Percentiles rank a stretch among this genome's conserved stretches.
Conservation (phyloP, 768 basidiomycete species). For the Leccinellum albellum region DNA sequence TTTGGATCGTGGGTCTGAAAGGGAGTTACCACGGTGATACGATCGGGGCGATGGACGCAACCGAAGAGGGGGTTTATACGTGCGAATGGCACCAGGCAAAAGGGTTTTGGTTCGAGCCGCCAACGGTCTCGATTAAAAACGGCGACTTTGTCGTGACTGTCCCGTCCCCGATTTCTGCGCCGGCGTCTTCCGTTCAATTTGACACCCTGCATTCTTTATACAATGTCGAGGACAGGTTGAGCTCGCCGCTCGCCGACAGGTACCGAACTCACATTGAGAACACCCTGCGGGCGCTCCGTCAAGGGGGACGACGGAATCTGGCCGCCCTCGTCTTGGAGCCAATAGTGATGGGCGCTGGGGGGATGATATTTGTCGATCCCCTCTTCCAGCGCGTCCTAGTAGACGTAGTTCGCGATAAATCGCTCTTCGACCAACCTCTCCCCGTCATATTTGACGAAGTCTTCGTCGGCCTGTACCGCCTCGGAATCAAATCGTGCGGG, state of each 20-base stretch:
- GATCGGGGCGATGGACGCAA: conserved; percentile 95
- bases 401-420: conserved; percentile 64
- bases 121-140: conserved; percentile 64
- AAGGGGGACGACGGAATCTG: conserved; percentile 40
- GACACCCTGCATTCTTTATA: conserved; percentile 61
- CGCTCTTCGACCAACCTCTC: conserved; percentile 46
- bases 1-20: conserved; percentile 81
- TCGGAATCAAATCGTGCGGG: conserved; percentile 64
- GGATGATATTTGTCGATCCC: conserved; percentile 97
- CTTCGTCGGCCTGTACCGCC: conserved; percentile 87
- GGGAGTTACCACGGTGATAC: conserved; percentile 99
- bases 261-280: conserved; percentile 60
- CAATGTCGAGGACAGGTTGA: conserved; percentile 59
- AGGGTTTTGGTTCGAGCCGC: conserved; percentile 92
- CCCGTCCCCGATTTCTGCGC: conserved; percentile 44
- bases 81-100: conserved; percentile 96
- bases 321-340: conserved; percentile 89
- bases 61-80: conserved; percentile 84
- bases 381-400: conserved; percentile 89
- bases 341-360: conserved; percentile 90
- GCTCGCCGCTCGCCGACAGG: conserved; percentile 53
- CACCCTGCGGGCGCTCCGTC: conserved; percentile 46
- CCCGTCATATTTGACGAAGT: conserved; percentile 97
- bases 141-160: conserved; percentile 54
- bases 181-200: conserved; percentile 20